Evolutionary conservation across 2,329 filamentous ascomycete genomes (phyloP), one percentile per base, ranked within the genome.

Genomic region (Venturia pyrina): DNA sequence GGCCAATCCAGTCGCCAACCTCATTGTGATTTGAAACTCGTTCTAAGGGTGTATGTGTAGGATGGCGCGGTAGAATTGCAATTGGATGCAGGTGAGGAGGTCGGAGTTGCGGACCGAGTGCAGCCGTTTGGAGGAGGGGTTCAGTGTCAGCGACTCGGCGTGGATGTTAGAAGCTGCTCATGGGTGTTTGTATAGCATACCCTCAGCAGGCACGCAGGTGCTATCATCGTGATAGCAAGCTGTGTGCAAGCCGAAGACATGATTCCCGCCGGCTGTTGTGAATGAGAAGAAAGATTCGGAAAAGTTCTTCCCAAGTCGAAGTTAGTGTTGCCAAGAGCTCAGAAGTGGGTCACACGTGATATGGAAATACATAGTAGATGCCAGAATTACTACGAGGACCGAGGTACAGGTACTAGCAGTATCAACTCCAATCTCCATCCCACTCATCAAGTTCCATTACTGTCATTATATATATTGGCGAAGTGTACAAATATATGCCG

Each of bases 11-110:
- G 40, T 37, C 24, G 34, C 37, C 37, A 48, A 50, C 28, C 63
- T 59, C 63, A 65, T 65, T 65, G 21, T 62, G 5, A 40, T 57
- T 34, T 37, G 15, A 37, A 10, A 11, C 53, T 59, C 32, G 53
- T 37, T 37, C 17, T 34, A 37, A 59, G 28, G 53, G 32, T n/a
- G 15, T 59, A 19, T 59, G 53, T 17, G 32, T 32, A 24, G 5
- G 2, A 56, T 24, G 17, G 50, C 13, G 53, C 19, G 19, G 19
- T 37, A 59, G 32, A 32, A 7, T 10, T 37, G 28, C 53, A 59
- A 59, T 37, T n/a, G 53, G 32, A 37, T 59, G 32, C 37, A 59
- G 53, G 53, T 56, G 53, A 59, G 53, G 32, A 59, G 46, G 53
- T 34, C 53, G 53, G 53, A 7, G 32, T 34, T n/a, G 5, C 53